phyloP scores from a whole-genome alignment of 1,284 basidiomycete species.

The Violaceomyces palustris region DNA sequence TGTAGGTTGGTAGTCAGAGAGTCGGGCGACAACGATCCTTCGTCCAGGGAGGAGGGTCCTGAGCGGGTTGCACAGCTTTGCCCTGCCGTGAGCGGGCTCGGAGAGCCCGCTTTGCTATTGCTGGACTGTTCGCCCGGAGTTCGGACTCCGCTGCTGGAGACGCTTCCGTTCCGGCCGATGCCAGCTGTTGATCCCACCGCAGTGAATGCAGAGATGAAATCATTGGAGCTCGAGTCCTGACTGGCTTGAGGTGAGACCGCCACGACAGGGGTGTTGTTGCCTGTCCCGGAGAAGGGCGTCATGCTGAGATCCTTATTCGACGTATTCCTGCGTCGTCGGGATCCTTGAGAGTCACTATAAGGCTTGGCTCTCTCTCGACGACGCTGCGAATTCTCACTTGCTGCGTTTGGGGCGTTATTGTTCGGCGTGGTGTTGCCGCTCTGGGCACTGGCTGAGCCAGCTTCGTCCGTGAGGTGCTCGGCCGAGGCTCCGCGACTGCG shows the following conservation, averaged over 20 bases:
- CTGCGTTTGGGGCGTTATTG: conserved; percentile 7
- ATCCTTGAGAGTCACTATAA: conserved; percentile 24
- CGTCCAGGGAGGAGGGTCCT: too few relatives aligned
- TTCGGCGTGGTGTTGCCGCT: conserved; percentile 24
- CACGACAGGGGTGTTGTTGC: conserved; percentile 17
- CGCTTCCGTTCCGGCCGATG: too few relatives aligned
- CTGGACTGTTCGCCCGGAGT: too few relatives aligned
- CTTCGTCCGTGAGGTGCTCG: conserved; percentile 7
- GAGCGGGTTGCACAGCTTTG: too few relatives aligned
- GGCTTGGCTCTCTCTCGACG: conserved; percentile 39
- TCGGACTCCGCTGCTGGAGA: too few relatives aligned
- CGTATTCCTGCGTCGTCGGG: conserved; percentile 29
- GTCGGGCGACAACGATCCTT: conserved; percentile 40
- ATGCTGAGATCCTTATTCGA: conserved; percentile 29
- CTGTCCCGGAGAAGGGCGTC: conserved; percentile 25
- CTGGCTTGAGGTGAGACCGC: conserved; percentile 8
- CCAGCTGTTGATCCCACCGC: too few relatives aligned
- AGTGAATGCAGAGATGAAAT: too few relatives aligned
- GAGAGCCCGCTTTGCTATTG: too few relatives aligned
- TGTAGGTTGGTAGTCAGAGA: conserved; percentile 37
- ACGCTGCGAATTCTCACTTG: conserved; percentile 3
- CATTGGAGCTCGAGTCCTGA: too few relatives aligned
- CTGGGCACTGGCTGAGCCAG: conserved; percentile 2
- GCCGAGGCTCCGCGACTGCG: conserved; percentile 5
- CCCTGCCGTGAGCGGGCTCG: too few relatives aligned